Percentiles rank a stretch among this genome's conserved stretches.
Evolutionary conservation across 176 grass and related monocot genomes (phyloP).

Genomic region (Zoysia japonica): DNA sequence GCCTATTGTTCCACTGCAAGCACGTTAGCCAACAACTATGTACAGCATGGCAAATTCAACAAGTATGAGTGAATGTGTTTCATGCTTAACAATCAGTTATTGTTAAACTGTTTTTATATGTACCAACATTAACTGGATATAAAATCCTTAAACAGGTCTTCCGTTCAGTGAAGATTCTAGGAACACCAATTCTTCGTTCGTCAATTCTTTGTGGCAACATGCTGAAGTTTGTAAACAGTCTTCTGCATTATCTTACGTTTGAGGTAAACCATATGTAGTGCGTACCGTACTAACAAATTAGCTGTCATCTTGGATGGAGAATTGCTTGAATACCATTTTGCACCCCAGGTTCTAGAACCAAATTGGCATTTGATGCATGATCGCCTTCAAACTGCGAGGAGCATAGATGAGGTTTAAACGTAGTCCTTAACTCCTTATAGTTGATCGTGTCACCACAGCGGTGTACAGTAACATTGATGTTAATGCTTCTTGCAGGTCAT

Average conservation of each 20-base stretch:
- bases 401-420: slow-evolving; percentile 88
- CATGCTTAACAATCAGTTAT: not conserved
- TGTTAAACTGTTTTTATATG: slow-evolving; percentile 22
- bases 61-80: slow-evolving; percentile 52
- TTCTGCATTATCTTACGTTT: slow-evolving; percentile 98
- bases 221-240: slow-evolving; percentile 97
- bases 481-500: slow-evolving; percentile 79
- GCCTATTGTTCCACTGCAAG: slow-evolving; percentile 95
- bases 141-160: slow-evolving; percentile 64
- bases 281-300: slow-evolving; percentile 2
- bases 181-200: slow-evolving; percentile 76
- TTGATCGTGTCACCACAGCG: not conserved
- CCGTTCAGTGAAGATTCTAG: slow-evolving; percentile 70
- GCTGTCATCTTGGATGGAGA: slow-evolving; percentile 10
- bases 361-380: slow-evolving; percentile 97
- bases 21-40: slow-evolving; percentile 90
- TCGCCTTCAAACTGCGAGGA: slow-evolving; percentile 77
- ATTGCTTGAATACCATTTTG: slow-evolving; percentile 28
- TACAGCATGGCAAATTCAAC: slow-evolving; percentile 93
- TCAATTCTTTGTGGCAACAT: slow-evolving; percentile 96
- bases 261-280: slow-evolving; percentile 62
- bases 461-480: slow-evolving; percentile 26
- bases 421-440: not conserved
- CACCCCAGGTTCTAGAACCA: slow-evolving; percentile 82
- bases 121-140: slow-evolving; percentile 30